Evolutionary conservation across 2,329 filamentous ascomycete genomes (phyloP).

Genomic region (Aspergillus fijiensis): DNA sequence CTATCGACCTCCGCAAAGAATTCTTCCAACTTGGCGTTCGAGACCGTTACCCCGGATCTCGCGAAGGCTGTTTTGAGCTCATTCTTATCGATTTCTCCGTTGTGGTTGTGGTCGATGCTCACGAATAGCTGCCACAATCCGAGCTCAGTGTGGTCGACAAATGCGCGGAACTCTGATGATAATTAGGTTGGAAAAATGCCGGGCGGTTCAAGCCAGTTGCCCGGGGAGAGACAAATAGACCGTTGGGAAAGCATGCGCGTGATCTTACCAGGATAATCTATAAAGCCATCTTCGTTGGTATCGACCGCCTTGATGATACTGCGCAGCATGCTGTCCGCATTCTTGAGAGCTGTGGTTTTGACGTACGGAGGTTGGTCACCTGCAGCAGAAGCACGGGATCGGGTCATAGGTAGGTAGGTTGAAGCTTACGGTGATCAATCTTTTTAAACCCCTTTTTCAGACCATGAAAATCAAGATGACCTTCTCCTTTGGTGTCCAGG

Average conservation of each 20-base stretch:
- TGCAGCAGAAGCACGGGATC: slow-evolving; percentile 22
- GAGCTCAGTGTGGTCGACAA: slow-evolving; percentile 82
- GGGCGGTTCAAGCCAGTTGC: slow-evolving; percentile 19
- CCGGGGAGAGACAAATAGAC: slow-evolving; percentile 2
- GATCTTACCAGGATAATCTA: slow-evolving; percentile 78
- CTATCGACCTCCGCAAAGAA: slow-evolving; percentile 90
- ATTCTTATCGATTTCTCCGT: slow-evolving; percentile 82
- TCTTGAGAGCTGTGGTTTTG: slow-evolving; percentile 67
- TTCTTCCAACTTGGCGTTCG: slow-evolving; percentile 70
- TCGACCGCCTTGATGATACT: slow-evolving; percentile 82
- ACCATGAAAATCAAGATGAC: slow-evolving; percentile 79
- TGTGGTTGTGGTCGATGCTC: slow-evolving; percentile 79
- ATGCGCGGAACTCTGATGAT: slow-evolving; percentile 75
- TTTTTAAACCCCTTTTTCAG: slow-evolving; percentile 80
- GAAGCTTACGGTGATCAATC: slow-evolving; percentile 82
- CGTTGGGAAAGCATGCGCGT: slow-evolving; percentile 13
- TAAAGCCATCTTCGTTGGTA: slow-evolving; percentile 80
- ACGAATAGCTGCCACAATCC: slow-evolving; percentile 80
- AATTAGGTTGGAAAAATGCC: slow-evolving; percentile 24
- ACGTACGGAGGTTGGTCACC: slow-evolving; percentile 24
- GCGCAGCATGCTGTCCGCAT: slow-evolving; percentile 81
- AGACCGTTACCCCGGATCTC: slow-evolving; percentile 74
- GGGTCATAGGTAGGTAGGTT: slow-evolving; percentile 12
- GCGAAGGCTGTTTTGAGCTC: slow-evolving; percentile 80
- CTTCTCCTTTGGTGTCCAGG: slow-evolving; percentile 73